Evolutionary conservation across 495 filamentous ascomycete species (phyloP).

Genomic region (Extremus antarcticus): DNA sequence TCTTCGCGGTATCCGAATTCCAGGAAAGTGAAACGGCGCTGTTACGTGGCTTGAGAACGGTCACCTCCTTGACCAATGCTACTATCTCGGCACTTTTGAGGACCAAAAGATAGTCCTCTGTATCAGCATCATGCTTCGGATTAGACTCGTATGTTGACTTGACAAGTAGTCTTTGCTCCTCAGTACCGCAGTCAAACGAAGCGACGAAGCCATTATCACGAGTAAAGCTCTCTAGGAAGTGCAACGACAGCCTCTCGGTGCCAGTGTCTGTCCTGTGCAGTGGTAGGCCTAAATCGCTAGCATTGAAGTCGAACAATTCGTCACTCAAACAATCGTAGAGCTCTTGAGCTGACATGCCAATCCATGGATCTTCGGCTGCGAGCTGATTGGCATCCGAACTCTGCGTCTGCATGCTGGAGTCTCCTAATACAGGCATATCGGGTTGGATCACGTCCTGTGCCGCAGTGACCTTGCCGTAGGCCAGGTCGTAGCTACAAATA

Average conservation of each 20-base stretch:
- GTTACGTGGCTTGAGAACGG: neutral
- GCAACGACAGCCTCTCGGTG: neutral
- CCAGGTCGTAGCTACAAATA: neutral
- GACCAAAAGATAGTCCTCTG: neutral
- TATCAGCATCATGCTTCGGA: neutral
- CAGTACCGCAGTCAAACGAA: neutral
- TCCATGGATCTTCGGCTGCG: no score
- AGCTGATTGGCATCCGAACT: no score
- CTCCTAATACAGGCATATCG: no score
- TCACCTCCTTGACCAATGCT: neutral
- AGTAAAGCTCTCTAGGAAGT: neutral
- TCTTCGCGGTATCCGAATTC: neutral
- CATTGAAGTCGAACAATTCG: neutral
- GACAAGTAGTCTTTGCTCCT: neutral
- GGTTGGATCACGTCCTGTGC: no score
- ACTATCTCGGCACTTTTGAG: neutral
- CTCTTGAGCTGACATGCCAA: neutral
- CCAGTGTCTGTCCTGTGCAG: neutral
- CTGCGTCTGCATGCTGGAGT: no score
- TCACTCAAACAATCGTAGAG: neutral
- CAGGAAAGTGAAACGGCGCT: neutral
- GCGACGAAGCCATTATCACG: neutral
- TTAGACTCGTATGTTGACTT: neutral
- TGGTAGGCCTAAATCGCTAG: neutral
- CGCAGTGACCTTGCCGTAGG: neutral